phyloP scores from a whole-genome alignment of 2,329 filamentous ascomycete species.

The Dothidotthia symphoricarpi region DNA sequence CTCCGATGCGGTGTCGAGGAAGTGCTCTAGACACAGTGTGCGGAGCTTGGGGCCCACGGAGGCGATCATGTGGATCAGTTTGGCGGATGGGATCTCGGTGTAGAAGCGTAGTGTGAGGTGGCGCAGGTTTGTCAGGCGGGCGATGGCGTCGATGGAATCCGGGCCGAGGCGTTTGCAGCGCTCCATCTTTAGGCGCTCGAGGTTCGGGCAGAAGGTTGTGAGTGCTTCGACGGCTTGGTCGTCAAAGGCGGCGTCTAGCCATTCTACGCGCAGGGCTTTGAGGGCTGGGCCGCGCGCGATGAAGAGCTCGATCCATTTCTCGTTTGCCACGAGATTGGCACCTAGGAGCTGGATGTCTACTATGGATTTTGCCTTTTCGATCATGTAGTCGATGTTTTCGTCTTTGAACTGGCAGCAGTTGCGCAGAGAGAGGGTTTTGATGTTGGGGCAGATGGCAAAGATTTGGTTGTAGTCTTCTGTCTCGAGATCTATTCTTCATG shows the following conservation, averaged over 20 bases:
- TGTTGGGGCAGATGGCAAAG: slow-evolving; percentile 68
- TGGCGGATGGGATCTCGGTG: slow-evolving; percentile 55
- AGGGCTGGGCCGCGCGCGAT: slow-evolving; percentile 63
- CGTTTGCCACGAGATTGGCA: slow-evolving; percentile 76
- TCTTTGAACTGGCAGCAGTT: slow-evolving; percentile 94
- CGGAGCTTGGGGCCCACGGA: slow-evolving; percentile 64
- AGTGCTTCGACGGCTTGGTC: slow-evolving; percentile 67
- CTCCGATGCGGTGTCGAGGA: slow-evolving; percentile 64
- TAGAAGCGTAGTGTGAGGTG: slow-evolving; percentile 73
- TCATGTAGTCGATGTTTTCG: slow-evolving; percentile 74
- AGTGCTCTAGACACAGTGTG: slow-evolving; percentile 74
- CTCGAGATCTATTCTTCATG: slow-evolving; percentile 54
- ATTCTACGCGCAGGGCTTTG: slow-evolving; percentile 72
- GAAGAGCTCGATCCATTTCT: slow-evolving; percentile 72
- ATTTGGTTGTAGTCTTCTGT: slow-evolving; percentile 77
- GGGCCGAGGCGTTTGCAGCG: slow-evolving; percentile 74
- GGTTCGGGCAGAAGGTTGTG: slow-evolving; percentile 61
- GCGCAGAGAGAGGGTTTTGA: slow-evolving; percentile 71
- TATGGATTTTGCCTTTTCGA: slow-evolving; percentile 68
- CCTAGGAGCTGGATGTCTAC: slow-evolving; percentile 75
- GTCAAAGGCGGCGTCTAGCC: slow-evolving; percentile 77
- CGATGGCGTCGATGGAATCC: slow-evolving; percentile 64
- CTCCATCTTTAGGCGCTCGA: slow-evolving; percentile 75
- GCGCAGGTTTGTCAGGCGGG: slow-evolving; percentile 61
- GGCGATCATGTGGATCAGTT: slow-evolving; percentile 61